Base-by-base conservation (phyloP, 495 filamentous ascomycete genomes). In the Sordaria brevicollis region DNA sequence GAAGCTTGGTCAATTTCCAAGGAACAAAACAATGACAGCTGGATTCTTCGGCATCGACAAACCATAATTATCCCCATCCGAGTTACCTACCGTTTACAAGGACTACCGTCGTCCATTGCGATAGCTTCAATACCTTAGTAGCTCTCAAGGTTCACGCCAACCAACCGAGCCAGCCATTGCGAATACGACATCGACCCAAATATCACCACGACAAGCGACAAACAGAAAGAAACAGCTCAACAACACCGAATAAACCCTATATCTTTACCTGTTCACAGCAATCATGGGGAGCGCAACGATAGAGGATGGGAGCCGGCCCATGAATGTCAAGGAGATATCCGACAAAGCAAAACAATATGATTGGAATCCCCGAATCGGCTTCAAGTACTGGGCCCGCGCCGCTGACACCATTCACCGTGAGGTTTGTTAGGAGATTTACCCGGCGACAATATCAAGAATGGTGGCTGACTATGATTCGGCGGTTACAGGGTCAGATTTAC, bases 361-460 rank as follows among this genome's bases (percentile, higher is more conserved):
- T 35, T 99, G 92, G 84, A 91, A 92, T 78, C 85, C 86, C 4
- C 77, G 81, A 2, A 89, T 97, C 66, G 85, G 88, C 9, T 82
- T 97, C 36, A 88, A 88, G 74, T 89, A 89, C 73, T 99, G 94
- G 93, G 80, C 94, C 36, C 87, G 93, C 31, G 92, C 93, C 3
- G 91, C 92, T 10, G 86, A 91, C 39, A 89, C 90, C 15, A 78
- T 97, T 43, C 80, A 91, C 67, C 90, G 91, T 76, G 91, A 98
- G 88, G 94, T 94, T 70, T 68, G 81, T 66, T 36, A 29, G 39
- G 36, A 36, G 35, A n/a, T 13, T 10, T 29, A 19, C 34, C 10
- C 15, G 25, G 38, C 9, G 11, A 6, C 21, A 31, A 17, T 17
- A 15, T 2, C 49, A 31, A 31, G 5, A 31, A 17, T 3, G 6